Base-by-base conservation (phyloP, 257 asterid species). In the Lithospermum erythrorhizon region DNA sequence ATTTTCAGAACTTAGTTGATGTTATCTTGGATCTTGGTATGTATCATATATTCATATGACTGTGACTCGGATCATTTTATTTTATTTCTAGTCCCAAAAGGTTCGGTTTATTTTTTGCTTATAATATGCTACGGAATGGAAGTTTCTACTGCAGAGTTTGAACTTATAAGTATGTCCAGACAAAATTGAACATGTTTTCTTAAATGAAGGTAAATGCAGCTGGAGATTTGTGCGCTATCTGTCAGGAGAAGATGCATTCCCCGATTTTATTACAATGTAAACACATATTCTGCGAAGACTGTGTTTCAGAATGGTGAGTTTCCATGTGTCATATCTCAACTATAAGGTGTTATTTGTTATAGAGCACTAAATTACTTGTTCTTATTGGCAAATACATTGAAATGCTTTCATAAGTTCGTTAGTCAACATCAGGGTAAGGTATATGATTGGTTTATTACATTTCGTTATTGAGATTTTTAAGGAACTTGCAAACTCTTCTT, bases 271-370 rank as follows among this genome's bases (percentile, higher is more conserved):
- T 84, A 63, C 76, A 78, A 59, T 84, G 91, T 79, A 81, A 84
- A 68, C 91, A 84, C 72, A 81, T 84, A 66, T 84, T 81, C 80
- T 84, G 88, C 62, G 91, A 84, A 79, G 91, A 81, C 68, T 84
- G 91, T 63, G 86, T 84, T 69, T 81, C 86, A 37, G 88, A 84
- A 77, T 81, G 91, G 91, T 79, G 69, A 35, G 78, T 69, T 55
- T 62, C 37, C 37, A 18, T 29, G 24, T 35, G 19, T 65, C 49
- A 23, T 21, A 18, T 37, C 56, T 41, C 49, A 41, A 11, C 14
- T 11, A 41, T 41, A 3, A 41, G 49, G 13, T 41, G 13, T 41
- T 41, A 13, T 41, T 3, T 3, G 18, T 14, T 35, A 14, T 41
- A 41, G 49, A 41, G 49, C 49, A 13, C 49, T 41, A 41, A 13